Conservation (phyloP, 2,329 filamentous ascomycete species). For the Plectosphaerella plurivora region DNA sequence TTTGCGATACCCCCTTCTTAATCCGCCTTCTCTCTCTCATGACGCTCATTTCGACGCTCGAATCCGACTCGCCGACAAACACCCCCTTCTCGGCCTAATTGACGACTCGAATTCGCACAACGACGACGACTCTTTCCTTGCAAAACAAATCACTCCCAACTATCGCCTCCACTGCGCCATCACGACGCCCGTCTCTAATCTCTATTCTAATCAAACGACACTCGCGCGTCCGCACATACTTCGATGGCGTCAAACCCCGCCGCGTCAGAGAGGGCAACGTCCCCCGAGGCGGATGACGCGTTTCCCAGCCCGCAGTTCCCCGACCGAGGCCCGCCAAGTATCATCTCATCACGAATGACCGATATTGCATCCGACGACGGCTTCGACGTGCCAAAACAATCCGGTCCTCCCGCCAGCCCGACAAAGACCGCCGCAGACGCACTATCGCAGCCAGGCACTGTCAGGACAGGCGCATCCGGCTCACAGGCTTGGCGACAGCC, state of each 20-base stretch:
- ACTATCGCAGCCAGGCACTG: constrained; percentile 49
- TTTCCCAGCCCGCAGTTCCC: constrained; percentile 36
- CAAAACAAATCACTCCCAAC: too few species aligned
- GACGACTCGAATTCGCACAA: too few species aligned
- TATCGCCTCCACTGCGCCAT: too few species aligned
- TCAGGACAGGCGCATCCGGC: constrained; percentile 38
- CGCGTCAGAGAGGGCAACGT: constrained; percentile 25
- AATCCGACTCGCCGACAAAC: too few species aligned
- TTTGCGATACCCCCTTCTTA: background rate
- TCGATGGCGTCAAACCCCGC: constrained; percentile 30
- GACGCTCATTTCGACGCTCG: background rate
- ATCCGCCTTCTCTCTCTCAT: background rate
- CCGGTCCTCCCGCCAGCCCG: constrained; percentile 21
- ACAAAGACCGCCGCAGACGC: constrained; percentile 26
- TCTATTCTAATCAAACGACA: too few species aligned
- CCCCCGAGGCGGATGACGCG: constrained; percentile 31
- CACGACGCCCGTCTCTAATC: too few species aligned
- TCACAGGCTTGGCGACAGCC: constrained; percentile 26
- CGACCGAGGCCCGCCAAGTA: constrained; percentile 50
- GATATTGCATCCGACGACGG: constrained; percentile 57
- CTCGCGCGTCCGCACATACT: too few species aligned
- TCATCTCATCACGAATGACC: constrained; percentile 71
- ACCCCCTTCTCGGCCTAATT: too few species aligned
- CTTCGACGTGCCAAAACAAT: constrained; percentile 30
- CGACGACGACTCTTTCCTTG: too few species aligned